phyloP scores from a whole-genome alignment of 495 filamentous ascomycete species.

The Cairneyella variabilis region DNA sequence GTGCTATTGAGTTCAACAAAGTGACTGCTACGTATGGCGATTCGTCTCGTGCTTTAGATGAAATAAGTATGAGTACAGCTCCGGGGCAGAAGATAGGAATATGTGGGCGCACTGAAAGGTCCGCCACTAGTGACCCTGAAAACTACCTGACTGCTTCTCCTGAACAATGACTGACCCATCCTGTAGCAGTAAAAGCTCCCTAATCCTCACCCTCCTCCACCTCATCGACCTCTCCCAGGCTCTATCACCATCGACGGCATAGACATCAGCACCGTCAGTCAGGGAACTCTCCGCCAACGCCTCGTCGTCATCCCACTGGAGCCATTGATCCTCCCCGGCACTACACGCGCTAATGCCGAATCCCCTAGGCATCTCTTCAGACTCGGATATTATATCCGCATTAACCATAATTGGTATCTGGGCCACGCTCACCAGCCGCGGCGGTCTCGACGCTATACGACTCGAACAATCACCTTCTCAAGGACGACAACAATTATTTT shows the following conservation, averaged over 20 bases:
- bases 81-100: neutral
- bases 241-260: constrained; percentile 32
- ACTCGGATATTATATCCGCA: constrained; percentile 35
- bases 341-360: constrained; percentile 36
- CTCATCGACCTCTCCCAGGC: constrained; percentile 17
- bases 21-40: neutral
- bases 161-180: neutral
- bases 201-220: neutral
- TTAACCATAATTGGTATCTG: constrained; percentile 41
- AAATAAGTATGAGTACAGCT: neutral
- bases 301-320: constrained; percentile 50
- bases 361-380: constrained; percentile 11
- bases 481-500: constrained; percentile 52
- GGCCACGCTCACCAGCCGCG: constrained; percentile 37
- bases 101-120: neutral
- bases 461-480: constrained; percentile 44
- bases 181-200: neutral
- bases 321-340: constrained; percentile 38
- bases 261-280: constrained; percentile 28
- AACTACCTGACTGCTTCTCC: neutral
- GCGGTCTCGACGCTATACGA: constrained; percentile 41
- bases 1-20: neutral
- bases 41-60: neutral
- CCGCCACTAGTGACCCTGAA: neutral
- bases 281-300: constrained; percentile 24